Evolutionary conservation across 768 basidiomycete genomes (phyloP), one percentile per base, ranked within the genome.

Genomic region (Podaxis sp.): DNA sequence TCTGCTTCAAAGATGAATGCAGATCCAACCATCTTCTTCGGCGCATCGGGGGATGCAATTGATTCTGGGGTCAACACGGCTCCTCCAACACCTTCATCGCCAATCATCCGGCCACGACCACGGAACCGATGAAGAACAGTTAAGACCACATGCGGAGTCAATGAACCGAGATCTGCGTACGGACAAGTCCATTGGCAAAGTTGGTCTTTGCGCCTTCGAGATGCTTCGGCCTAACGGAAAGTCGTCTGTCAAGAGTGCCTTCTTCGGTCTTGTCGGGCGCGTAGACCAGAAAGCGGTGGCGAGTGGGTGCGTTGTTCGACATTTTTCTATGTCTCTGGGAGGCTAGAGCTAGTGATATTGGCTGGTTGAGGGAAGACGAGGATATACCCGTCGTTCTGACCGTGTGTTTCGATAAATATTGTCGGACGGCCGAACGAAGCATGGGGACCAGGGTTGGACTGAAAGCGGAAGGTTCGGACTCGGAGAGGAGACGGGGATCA

Each of bases 221-320:
- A 70, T 92, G 90, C 42, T 72, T 66, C 3, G 75, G 66, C 39
- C 89, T 77, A 4, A 89, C 85, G 1, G 80, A 77, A 64, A 88
- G 74, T 36, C 89, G 80, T n/a, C 82, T 80, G 22, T 78, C 78
- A 48, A 85, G 80, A 2, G 84, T 82, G 2, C 80, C 87, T 55
- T 79, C 77, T 59, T 87, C 85, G 12, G 82, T 82, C 67, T 79
- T 82, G 70, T 91, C 89, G 2, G 88, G 88, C 1, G 88, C 87
- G 67, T 84, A 89, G 33, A 91, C 84, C 58, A 88, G 66, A 61
- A 73, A 76, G 28, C 67, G 70, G 36, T 74, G 74, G 19, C 66
- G 65, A 28, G 52, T 36, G 26, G 64, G 53, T 30, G 68, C 56
- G 15, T 52, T 51, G 17, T 55, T 52, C n/a, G 63, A 67, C 64